A percentile compares a stretch with the other conserved stretches of the same genome.
Conservation (phyloP, 176 grass and related monocot genomes). For the Chrysopogon serrulatus region DNA sequence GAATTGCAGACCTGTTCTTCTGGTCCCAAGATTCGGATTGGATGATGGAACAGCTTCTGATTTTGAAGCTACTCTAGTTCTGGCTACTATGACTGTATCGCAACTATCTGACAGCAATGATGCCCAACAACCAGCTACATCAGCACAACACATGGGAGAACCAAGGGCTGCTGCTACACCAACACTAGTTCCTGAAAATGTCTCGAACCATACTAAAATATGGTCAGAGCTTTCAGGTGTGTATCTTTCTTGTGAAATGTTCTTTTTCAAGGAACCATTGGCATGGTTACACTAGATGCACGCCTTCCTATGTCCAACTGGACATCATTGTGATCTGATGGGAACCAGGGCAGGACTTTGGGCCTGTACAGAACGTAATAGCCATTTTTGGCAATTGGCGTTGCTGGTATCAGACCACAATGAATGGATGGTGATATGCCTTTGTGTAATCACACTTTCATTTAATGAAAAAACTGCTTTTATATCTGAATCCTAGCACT, state of each 20-base stretch:
- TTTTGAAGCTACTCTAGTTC: conserved; percentile 76
- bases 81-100: conserved; percentile 85
- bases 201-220: conserved; percentile 82
- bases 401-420: conserved; percentile 14
- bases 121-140: conserved; percentile 40
- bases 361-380: conserved; percentile 11
- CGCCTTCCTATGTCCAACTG: not conserved
- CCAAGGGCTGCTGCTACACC: conserved; percentile 48
- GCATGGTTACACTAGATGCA: conserved; percentile 19
- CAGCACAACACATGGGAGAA: conserved; percentile 33
- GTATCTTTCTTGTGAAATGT: conserved; percentile 29
- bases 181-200: conserved; percentile 44
- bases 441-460: conserved; percentile 21
- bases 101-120: conserved; percentile 51
- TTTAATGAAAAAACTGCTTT: conserved; percentile 16
- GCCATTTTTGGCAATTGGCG: not conserved
- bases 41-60: conserved; percentile 72
- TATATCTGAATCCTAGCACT: conserved; percentile 6
- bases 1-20: conserved; percentile 61
- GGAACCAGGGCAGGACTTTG: not conserved
- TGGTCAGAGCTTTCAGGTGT: conserved; percentile 94
- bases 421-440: conserved; percentile 5
- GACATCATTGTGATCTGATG: conserved; percentile 29
- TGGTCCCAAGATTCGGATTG: conserved; percentile 74
- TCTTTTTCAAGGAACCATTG: not conserved